Evolutionary conservation across 2,329 filamentous ascomycete species (phyloP).

Genomic region (Ustulina deusta): DNA sequence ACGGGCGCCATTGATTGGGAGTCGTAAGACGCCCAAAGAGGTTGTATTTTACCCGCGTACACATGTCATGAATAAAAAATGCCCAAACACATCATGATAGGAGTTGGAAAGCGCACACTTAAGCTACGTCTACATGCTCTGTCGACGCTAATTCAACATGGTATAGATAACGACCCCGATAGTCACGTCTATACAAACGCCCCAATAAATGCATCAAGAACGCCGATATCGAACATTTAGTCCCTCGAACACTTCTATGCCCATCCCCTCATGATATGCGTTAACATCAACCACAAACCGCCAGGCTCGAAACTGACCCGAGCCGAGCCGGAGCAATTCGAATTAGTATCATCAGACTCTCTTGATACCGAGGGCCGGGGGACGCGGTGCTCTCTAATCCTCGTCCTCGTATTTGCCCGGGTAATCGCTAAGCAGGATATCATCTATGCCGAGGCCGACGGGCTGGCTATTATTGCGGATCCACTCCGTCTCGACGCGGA

Average conservation of each 20-base stretch:
- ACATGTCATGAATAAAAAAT: background rate
- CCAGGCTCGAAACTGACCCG: background rate
- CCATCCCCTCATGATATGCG: slow-evolving; percentile 31
- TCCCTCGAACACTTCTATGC: slow-evolving; percentile 13
- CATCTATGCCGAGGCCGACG: slow-evolving; percentile 69
- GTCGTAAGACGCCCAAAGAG: background rate
- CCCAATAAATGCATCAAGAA: slow-evolving; percentile 32
- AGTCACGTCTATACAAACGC: slow-evolving; percentile 35
- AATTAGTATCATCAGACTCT: slow-evolving; percentile 3
- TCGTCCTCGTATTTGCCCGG: slow-evolving; percentile 72
- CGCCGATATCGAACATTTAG: slow-evolving; percentile 24
- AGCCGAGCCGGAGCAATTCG: too few species aligned
- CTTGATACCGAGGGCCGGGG: slow-evolving; percentile 25
- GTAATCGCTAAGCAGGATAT: slow-evolving; percentile 79
- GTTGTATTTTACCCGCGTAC: background rate
- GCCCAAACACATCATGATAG: background rate
- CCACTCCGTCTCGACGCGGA: slow-evolving; percentile 95
- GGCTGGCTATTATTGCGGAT: slow-evolving; percentile 64
- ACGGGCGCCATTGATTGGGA: background rate
- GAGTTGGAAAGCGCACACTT: background rate
- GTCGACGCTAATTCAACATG: slow-evolving; percentile 13
- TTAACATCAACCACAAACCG: slow-evolving; percentile 7
- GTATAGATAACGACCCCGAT: slow-evolving; percentile 15
- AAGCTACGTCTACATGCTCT: slow-evolving; percentile 15
- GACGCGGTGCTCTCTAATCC: slow-evolving; percentile 48